Base-by-base conservation (phyloP, 176 grass and related monocot genomes). In the Secale cereale region DNA sequence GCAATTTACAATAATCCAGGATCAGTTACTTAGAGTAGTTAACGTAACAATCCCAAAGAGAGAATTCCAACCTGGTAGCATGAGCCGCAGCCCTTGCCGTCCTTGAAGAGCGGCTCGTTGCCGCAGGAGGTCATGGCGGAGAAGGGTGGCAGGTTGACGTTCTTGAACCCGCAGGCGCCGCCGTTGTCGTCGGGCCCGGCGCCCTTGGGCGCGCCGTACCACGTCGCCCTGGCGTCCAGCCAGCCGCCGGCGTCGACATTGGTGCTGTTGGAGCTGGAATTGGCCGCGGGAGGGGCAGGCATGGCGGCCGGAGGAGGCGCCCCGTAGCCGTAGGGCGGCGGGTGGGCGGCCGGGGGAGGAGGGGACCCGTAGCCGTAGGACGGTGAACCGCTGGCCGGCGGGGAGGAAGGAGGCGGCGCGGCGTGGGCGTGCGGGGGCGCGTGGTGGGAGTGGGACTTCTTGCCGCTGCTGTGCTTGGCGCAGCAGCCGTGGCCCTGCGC, bases 111-210 rank as follows among this genome's bases (percentile, higher is more conserved):
- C 0, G 83, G 78, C 77, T 82, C 76, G 62, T 88, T 94, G 19
- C 92, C 92, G 60, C 88, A 88, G 12, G 92, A 88, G 0, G 86
- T 91, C 92, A 94, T 89, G 70, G 86, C 84, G 9, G 83, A 83
- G 89, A 94, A 94, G 0, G 92, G 92, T 0, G 83, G 80, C 80
- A 83, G 14, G 70, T 86, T 59, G 7, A 94, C 92, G 26, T 40
- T 74, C 81, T 90, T 90, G 81, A 88, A 94, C 2, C 92, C 92
- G 39, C 92, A 94, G 9, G 87, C 92, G 60, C 92, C 92, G 7
- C 84, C 88, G 39, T 84, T 91, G 85, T 91, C 92, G 28, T 89
- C 81, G 1, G 89, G 87, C 0, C 92, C 92, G 3, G 89, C 89
- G 28, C 89, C 92, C 22, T 80, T 84, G 48, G 92, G 89, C 28